Percentiles rank a stretch among this genome's conserved stretches.
These are phyloP conservation scores for Thozetella sp. DNA, from an alignment of 495 filamentous ascomycete species.

Conservation along the genomic window DNA sequence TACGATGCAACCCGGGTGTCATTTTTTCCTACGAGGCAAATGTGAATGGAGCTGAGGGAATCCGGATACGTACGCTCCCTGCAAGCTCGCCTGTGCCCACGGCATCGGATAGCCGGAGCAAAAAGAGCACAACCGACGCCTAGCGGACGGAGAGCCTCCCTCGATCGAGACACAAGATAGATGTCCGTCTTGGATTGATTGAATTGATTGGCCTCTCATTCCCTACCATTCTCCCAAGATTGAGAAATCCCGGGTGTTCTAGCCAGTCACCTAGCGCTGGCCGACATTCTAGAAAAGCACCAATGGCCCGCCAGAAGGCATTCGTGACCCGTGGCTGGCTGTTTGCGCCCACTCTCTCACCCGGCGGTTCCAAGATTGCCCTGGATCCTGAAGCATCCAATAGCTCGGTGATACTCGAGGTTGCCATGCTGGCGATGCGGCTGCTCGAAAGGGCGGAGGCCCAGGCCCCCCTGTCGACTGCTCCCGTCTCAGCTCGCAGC, in stretches of 20 bases:
- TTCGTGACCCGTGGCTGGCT: background rate
- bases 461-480: background rate
- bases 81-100: background rate
- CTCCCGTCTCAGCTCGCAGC: background rate
- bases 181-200: too few relatives aligned
- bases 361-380: background rate
- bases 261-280: background rate
- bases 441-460: background rate
- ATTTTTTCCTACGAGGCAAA: background rate
- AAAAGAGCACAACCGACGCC: background rate
- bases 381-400: background rate
- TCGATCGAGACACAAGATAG: too few relatives aligned
- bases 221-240: background rate
- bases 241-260: background rate
- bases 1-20: background rate
- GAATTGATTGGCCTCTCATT: background rate
- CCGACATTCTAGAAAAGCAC: background rate
- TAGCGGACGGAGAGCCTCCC: too few relatives aligned
- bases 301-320: too few relatives aligned
- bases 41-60: background rate
- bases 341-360: background rate
- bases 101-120: background rate
- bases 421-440: slow-evolving; percentile 2
- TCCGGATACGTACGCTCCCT: background rate
- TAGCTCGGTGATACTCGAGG: background rate